Base-by-base conservation (phyloP, 2,329 filamentous ascomycete genomes). In the Boeremia lycopersici region DNA sequence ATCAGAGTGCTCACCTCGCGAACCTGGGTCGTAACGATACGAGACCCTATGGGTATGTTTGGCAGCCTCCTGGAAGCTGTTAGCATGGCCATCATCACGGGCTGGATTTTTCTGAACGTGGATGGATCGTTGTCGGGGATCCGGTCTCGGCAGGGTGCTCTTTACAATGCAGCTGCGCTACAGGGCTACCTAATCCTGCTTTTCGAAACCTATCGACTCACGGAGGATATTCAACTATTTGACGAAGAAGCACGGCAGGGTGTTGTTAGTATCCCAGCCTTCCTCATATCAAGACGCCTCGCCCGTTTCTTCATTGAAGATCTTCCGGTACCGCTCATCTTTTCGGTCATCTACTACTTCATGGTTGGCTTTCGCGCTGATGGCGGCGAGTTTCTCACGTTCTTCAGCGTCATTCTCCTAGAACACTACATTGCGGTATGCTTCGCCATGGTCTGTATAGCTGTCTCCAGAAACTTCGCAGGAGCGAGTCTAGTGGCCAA, bases 171-270 rank as follows among this genome's bases (percentile, higher is more conserved):
- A 0, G 81, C 87, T 6, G 87, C 84, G 4, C 78, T 93, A 6
- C 89, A 93, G 65, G 89, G 89, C 1, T 93, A 93, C 66, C 79
- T 93, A 3, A 87, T 91, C 44, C 78, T 93, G 10, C 79, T 91
- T 11, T 92, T 90, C 57, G 90, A 93, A 71, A 86, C 85, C 0
- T 93, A 90, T 64, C 85, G 90, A 4, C 76, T 93, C 53, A 90
- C 87, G 0, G 82, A 89, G 44, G 89, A 93, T 59, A 90, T 93
- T 12, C 84, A 85, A 25, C 80, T 89, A 0, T 93, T 91, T 65
- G 89, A 93, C 64, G 85, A 89, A 49, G 89, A 93, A 67, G 82
- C 85, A 29, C 86, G 85, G 29, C 89, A 93, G 70, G 86, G 87
- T 3, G 89, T 90, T 17, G 87, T 90, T 15, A 83, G 84, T 29